A percentile compares a stretch with the other conserved stretches of the same genome.
These are phyloP conservation scores for Drosera capensis DNA, from an alignment of 148 eudicot genomes.

Conservation along the genomic window DNA sequence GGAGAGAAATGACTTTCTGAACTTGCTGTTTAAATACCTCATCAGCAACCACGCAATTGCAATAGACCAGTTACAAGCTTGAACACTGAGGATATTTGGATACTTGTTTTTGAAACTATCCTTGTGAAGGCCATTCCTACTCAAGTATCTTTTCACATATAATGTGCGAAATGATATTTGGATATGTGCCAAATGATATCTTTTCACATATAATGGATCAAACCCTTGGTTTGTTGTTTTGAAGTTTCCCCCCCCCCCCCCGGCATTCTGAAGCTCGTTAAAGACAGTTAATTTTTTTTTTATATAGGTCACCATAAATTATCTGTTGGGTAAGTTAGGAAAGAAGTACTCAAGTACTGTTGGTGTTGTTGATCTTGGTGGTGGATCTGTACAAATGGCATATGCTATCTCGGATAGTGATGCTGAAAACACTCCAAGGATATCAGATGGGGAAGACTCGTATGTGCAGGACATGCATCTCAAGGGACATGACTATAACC, in stretches of 20 bases:
- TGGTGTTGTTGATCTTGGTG: constrained; percentile 99
- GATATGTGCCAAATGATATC: background rate
- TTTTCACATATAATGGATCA: background rate
- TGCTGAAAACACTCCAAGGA: constrained; percentile 78
- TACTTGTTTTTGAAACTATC: too few species aligned
- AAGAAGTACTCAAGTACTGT: constrained; percentile 64
- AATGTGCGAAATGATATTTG: background rate
- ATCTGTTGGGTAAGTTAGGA: constrained; percentile 66
- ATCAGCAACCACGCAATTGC: too few species aligned
- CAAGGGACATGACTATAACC: constrained; percentile 65
- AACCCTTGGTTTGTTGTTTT: background rate
- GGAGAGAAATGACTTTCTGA: too few species aligned
- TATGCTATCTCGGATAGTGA: constrained; percentile 85
- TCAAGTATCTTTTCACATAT: too few species aligned
- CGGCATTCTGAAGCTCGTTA: too few species aligned
- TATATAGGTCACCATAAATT: constrained; percentile 82
- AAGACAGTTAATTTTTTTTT: constrained; percentile 7
- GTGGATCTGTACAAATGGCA: constrained; percentile 99
- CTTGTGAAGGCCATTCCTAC: too few species aligned
- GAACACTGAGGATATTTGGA: too few species aligned
- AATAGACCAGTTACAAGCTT: too few species aligned
- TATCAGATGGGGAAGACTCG: constrained; percentile 60
- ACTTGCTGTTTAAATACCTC: too few species aligned
- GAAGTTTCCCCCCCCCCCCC: background rate
- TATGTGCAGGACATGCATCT: constrained; percentile 93